Evolutionary conservation across 768 basidiomycete species (phyloP).

Genomic region (Agaricus subrufescens): DNA sequence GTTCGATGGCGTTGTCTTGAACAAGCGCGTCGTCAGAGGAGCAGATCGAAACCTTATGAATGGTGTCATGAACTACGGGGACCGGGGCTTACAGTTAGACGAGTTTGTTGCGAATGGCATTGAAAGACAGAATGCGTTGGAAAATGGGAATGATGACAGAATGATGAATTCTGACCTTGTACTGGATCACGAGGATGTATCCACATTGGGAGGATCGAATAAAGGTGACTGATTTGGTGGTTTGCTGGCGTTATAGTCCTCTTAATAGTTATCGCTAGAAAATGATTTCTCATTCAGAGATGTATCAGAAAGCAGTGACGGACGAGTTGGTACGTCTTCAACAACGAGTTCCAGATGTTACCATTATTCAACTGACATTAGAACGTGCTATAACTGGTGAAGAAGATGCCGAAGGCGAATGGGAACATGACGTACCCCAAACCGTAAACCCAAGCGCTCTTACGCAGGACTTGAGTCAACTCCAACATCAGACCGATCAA

Average conservation of each 20-base stretch:
- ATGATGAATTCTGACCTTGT: neutral
- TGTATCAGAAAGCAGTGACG: constrained; percentile 6
- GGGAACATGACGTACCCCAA: neutral
- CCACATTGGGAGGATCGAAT: constrained; percentile 7
- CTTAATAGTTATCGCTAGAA: neutral
- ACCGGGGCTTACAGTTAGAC: neutral
- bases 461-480: neutral
- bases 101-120: constrained; percentile 9
- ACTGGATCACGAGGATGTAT: constrained; percentile 1
- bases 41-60: too few species aligned
- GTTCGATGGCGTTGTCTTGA: constrained; percentile 8
- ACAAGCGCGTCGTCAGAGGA: neutral
- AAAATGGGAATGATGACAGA: neutral
- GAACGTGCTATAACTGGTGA: neutral
- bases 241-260: neutral
- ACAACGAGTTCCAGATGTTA: neutral
- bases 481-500: neutral
- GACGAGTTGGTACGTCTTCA: neutral
- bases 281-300: constrained; percentile 9
- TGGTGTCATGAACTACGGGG: neutral
- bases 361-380: neutral
- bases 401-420: constrained; percentile 9
- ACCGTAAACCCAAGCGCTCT: neutral
- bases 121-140: neutral
- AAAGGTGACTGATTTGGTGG: neutral